Percentiles rank a stretch among this genome's conserved stretches.
phyloP scores from a whole-genome alignment of 208 protist species.

The Acanthamoeba culbertsoni region DNA sequence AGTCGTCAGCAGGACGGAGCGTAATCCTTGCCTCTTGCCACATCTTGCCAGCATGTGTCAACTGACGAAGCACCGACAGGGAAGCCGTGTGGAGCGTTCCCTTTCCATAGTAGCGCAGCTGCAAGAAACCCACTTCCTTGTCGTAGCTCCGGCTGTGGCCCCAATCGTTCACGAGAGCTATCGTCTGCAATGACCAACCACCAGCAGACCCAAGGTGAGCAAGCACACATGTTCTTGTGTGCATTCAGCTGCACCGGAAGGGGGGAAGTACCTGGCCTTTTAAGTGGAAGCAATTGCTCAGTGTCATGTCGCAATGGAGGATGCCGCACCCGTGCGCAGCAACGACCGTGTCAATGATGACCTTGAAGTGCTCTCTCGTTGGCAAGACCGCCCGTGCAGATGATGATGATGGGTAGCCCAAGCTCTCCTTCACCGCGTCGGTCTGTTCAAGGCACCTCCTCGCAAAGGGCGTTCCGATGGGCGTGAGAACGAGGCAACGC shows the following conservation, averaged over 20 bases:
- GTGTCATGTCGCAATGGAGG: not conserved
- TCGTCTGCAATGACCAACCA: not conserved
- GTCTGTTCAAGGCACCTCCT: not conserved
- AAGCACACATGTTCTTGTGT: too few relatives aligned
- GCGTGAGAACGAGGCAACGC: not conserved
- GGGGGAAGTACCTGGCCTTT: not conserved
- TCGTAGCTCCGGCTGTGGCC: not conserved
- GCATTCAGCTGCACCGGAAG: not conserved
- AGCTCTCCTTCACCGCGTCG: not conserved
- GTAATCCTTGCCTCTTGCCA: not conserved
- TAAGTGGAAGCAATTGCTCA: constrained; percentile 1
- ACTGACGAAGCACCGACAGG: not conserved
- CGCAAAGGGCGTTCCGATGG: not conserved
- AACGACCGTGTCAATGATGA: not conserved
- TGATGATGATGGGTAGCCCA: not conserved
- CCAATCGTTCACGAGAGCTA: constrained; percentile 13
- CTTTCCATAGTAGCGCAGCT: not conserved
- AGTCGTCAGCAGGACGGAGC: not conserved
- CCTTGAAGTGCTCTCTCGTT: not conserved
- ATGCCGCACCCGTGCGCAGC: not conserved
- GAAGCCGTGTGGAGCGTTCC: too few relatives aligned
- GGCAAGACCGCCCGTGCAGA: not conserved
- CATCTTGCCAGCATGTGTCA: not conserved
- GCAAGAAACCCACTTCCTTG: too few relatives aligned
- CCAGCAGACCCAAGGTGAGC: too few relatives aligned